phyloP scores from a whole-genome alignment of 106 monocot species.

The Dactylorhiza incarnata region DNA sequence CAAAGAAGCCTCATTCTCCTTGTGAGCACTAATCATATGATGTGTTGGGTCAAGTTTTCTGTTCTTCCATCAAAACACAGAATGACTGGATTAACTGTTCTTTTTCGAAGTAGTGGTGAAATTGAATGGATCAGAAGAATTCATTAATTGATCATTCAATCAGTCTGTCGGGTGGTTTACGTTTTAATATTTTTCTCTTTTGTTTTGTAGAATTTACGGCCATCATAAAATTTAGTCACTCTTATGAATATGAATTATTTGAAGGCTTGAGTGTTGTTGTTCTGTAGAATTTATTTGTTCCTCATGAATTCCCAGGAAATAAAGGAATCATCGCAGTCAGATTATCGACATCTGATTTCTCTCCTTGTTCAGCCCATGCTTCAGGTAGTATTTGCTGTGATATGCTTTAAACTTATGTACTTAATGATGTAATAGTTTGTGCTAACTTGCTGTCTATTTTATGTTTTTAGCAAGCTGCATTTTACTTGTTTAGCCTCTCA shows the following conservation, averaged over 20 bases:
- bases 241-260: too few relatives aligned
- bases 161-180: not conserved
- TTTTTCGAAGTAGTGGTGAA: too few relatives aligned
- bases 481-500: not conserved
- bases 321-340: conserved; percentile 77
- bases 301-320: conserved; percentile 43
- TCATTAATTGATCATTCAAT: not conserved
- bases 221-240: too few relatives aligned
- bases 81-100: too few relatives aligned
- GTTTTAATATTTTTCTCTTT: not conserved
- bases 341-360: conserved; percentile 80
- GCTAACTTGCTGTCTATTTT: not conserved
- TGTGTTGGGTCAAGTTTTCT: too few relatives aligned
- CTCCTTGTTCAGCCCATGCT: conserved; percentile 92
- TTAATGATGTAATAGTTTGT: not conserved
- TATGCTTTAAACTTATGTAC: not conserved
- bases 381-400: conserved; percentile 40
- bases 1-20: too few relatives aligned
- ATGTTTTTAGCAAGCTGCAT: not conserved
- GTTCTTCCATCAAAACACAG: too few relatives aligned
- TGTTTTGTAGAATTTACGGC: not conserved
- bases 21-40: too few relatives aligned
- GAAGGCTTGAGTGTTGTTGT: too few relatives aligned
- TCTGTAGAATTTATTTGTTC: not conserved
- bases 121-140: not conserved